phyloP scores from a whole-genome alignment of 2,329 filamentous ascomycete genomes.

The Aspergillus tamarii region DNA sequence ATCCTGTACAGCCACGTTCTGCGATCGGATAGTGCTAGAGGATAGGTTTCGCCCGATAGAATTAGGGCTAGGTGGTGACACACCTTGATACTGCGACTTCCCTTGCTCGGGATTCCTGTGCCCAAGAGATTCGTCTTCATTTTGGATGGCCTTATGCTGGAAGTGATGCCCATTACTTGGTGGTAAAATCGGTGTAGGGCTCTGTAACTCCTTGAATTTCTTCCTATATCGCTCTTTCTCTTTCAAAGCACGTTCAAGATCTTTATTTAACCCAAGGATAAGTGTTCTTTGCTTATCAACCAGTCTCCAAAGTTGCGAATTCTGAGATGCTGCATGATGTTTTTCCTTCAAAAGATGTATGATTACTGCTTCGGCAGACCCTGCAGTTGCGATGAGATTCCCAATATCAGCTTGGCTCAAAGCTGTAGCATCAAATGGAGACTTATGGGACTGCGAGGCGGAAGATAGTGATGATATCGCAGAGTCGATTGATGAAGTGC shows the following conservation, averaged over 20 bases:
- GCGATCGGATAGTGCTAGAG: conserved; percentile 7
- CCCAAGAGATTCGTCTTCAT: neutral
- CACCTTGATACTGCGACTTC: conserved; percentile 5
- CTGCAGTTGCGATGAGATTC: conserved; percentile 78
- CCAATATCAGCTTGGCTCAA: conserved; percentile 75
- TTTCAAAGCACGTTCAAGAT: conserved; percentile 85
- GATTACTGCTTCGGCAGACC: conserved; percentile 86
- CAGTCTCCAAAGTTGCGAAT: conserved; percentile 88
- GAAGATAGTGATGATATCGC: conserved; percentile 78
- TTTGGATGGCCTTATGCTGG: conserved; percentile 19
- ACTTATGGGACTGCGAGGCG: conserved; percentile 61
- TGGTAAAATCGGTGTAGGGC: conserved; percentile 47
- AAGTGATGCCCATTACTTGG: conserved; percentile 16
- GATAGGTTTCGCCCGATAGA: neutral
- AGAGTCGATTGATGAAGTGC: conserved; percentile 90
- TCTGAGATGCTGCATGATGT: conserved; percentile 83
- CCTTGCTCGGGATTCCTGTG: conserved; percentile 1
- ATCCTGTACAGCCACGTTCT: conserved; percentile 13
- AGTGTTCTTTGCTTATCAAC: conserved; percentile 96
- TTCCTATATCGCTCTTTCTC: conserved; percentile 94
- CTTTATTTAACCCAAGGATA: conserved; percentile 91
- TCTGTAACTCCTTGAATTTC: conserved; percentile 77
- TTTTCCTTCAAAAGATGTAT: conserved; percentile 90
- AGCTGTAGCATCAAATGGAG: conserved; percentile 58
- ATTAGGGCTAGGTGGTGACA: neutral